These are phyloP conservation scores for Diaporthe citriasiana DNA, from an alignment of 2,329 filamentous ascomycete genomes.

Conservation along the genomic window DNA sequence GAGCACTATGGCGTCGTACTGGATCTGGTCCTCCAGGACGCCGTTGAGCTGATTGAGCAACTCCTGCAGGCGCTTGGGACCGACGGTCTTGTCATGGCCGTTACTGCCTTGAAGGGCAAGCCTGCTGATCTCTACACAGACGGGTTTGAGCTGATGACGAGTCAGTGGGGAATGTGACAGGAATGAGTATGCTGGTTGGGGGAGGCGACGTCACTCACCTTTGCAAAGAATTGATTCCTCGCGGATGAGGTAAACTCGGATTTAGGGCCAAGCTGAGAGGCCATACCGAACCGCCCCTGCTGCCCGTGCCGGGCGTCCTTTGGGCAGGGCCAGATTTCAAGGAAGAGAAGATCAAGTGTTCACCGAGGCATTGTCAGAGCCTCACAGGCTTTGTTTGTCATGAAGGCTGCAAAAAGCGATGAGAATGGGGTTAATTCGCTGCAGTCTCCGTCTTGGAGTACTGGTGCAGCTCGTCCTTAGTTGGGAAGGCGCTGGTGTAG, in stretches of 20 bases:
- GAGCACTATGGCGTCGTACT: slow-evolving; percentile 64
- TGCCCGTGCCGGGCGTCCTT: slow-evolving; percentile 23
- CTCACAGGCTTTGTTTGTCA: not conserved
- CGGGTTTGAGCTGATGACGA: slow-evolving; percentile 70
- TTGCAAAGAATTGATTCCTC: slow-evolving; percentile 47
- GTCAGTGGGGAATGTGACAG: not conserved
- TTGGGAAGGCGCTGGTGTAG: not conserved
- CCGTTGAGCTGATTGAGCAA: slow-evolving; percentile 61
- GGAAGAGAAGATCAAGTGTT: too few species aligned
- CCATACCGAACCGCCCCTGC: slow-evolving; percentile 34
- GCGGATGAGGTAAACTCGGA: slow-evolving; percentile 45
- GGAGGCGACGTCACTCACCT: slow-evolving; percentile 40
- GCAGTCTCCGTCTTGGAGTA: not conserved
- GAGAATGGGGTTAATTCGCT: not conserved
- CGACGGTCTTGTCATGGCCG: slow-evolving; percentile 50
- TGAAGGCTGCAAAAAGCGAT: not conserved
- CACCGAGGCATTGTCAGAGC: not conserved
- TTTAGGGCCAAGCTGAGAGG: slow-evolving; percentile 36
- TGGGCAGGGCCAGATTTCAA: not conserved
- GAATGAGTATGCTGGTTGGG: not conserved
- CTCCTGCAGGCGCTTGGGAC: slow-evolving; percentile 60
- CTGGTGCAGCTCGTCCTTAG: not conserved
- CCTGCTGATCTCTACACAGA: slow-evolving; percentile 72
- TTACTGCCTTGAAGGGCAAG: slow-evolving; percentile 65
- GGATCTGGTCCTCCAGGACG: slow-evolving; percentile 61